A percentile compares a stretch with the other conserved stretches of the same genome.
Conservation (phyloP, 1,284 basidiomycete genomes). For the Mycosarcoma mackinlayi region DNA sequence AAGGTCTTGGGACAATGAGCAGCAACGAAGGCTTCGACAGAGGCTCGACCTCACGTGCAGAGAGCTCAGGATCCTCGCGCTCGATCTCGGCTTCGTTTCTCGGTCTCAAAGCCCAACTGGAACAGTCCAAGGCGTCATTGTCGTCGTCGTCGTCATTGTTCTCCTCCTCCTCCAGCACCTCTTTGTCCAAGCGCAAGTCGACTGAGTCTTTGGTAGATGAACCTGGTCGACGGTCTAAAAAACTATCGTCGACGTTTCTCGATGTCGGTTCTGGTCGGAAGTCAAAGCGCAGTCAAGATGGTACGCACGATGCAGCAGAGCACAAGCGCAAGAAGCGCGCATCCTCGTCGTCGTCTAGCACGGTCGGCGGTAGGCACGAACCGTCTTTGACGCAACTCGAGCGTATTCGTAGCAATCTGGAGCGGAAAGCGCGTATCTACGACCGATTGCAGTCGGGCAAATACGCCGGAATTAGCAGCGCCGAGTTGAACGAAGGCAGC, state of each 20-base stretch:
- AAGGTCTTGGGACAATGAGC: background rate
- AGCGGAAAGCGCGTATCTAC: conserved; percentile 84
- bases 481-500: conserved; percentile 75
- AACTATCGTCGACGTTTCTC: conserved; percentile 19
- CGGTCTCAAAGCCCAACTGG: conserved; percentile 49
- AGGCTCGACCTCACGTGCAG: background rate
- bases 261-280: background rate
- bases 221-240: background rate
- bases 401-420: conserved; percentile 74
- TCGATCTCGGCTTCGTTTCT: conserved; percentile 38
- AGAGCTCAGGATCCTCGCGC: conserved; percentile 4
- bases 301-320: background rate
- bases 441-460: conserved; percentile 83
- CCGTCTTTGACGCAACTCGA: conserved; percentile 70
- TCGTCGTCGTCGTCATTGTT: too few relatives aligned
- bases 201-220: background rate
- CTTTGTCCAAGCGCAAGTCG: conserved; percentile 14
- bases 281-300: background rate
- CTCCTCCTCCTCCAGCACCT: conserved; percentile 2
- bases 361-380: background rate
- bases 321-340: background rate
- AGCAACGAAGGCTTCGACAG: background rate
- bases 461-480: conserved; percentile 76
- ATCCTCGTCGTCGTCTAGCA: background rate
- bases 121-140: conserved; percentile 32